Evolutionary conservation across 2,329 filamentous ascomycete genomes (phyloP).

Genomic region (Paraphoma chrysanthemicola): DNA sequence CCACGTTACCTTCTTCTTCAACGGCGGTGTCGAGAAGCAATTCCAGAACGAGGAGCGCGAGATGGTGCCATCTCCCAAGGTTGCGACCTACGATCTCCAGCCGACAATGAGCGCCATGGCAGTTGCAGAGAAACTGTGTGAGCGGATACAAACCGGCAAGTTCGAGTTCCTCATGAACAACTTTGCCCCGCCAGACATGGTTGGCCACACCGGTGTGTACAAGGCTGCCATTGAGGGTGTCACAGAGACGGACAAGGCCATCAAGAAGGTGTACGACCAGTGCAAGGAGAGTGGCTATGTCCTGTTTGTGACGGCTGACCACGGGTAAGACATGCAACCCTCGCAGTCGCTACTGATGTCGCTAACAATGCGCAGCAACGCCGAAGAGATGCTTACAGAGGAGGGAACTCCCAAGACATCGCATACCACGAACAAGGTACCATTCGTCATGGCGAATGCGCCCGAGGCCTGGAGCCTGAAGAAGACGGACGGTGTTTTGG

Average conservation of each 20-base stretch:
- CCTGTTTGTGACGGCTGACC: slow-evolving; percentile 94
- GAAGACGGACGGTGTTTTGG: slow-evolving; percentile 86
- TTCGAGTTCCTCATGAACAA: slow-evolving; percentile 99
- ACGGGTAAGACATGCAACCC: slow-evolving; percentile 66
- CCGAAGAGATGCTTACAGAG: slow-evolving; percentile 97
- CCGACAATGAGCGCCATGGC: slow-evolving; percentile 94
- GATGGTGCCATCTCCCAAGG: slow-evolving; percentile 92
- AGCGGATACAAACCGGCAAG: slow-evolving; percentile 82
- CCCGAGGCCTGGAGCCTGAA: slow-evolving; percentile 87
- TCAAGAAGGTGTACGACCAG: slow-evolving; percentile 88
- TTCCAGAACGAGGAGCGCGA: slow-evolving; percentile 92
- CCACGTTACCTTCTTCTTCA: slow-evolving; percentile 99
- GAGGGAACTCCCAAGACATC: slow-evolving; percentile 97
- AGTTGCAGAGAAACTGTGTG: slow-evolving; percentile 87
- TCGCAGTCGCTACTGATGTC: not conserved
- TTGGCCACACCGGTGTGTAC: slow-evolving; percentile 97
- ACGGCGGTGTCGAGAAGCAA: slow-evolving; percentile 95
- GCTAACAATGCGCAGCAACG: slow-evolving; percentile 66
- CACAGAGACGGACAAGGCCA: slow-evolving; percentile 88
- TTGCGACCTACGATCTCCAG: slow-evolving; percentile 92
- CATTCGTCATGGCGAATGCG: slow-evolving; percentile 97
- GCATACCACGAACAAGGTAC: slow-evolving; percentile 97
- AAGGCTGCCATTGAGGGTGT: slow-evolving; percentile 88
- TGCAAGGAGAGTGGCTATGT: slow-evolving; percentile 94
- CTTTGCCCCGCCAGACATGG: slow-evolving; percentile 99